These are phyloP conservation scores for Candida montana DNA, from an alignment of 805 yeast species.

Conservation along the genomic window DNA sequence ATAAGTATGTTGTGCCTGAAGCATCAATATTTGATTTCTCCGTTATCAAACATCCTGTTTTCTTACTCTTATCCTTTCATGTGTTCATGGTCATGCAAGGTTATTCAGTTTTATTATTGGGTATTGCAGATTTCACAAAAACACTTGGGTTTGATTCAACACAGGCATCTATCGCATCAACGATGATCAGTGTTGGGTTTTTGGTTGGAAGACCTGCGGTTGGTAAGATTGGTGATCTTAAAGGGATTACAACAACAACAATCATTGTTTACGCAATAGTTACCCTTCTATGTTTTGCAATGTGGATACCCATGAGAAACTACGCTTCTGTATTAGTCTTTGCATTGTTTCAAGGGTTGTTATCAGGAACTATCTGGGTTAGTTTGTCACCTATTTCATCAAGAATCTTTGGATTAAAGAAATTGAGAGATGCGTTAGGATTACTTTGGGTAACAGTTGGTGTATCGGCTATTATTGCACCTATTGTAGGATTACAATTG, in stretches of 20 bases:
- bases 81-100: slow-evolving; percentile 50
- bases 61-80: slow-evolving; percentile 37
- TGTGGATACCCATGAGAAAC: slow-evolving; percentile 58
- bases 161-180: slow-evolving; percentile 54
- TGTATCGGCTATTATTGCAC: slow-evolving; percentile 47
- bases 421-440: slow-evolving; percentile 43
- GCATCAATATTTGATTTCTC: slow-evolving; percentile 36
- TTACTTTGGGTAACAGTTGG: slow-evolving; percentile 53
- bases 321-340: slow-evolving; percentile 50
- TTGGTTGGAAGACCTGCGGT: slow-evolving; percentile 50
- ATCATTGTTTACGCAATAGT: slow-evolving; percentile 34
- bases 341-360: slow-evolving; percentile 46
- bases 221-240: slow-evolving; percentile 46
- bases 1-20: slow-evolving; percentile 28
- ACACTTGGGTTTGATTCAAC: slow-evolving; percentile 50
- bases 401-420: slow-evolving; percentile 49
- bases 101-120: slow-evolving; percentile 54
- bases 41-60: slow-evolving; percentile 35
- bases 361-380: slow-evolving; percentile 61
- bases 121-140: slow-evolving; percentile 53
- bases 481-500: slow-evolving; percentile 52
- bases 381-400: slow-evolving; percentile 47
- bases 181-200: slow-evolving; percentile 56
- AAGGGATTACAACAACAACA: slow-evolving; percentile 47
- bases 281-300: slow-evolving; percentile 38